Evolutionary conservation across 176 grass and related monocot species (phyloP).

Genomic region (Oryza glaberrima): DNA sequence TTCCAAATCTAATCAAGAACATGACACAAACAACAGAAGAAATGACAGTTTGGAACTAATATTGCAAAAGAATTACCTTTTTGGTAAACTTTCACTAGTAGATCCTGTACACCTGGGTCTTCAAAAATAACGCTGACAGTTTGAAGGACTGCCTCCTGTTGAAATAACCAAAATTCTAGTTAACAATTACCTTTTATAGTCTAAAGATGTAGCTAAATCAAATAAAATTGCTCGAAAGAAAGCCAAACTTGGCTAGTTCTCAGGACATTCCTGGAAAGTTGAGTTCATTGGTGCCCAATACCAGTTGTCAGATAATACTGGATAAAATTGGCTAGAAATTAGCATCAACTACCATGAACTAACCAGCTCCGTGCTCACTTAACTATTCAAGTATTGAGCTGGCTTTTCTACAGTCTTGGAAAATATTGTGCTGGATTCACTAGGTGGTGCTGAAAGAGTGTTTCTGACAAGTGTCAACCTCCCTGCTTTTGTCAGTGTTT

Average conservation of each 20-base stretch:
- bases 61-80: slow-evolving; percentile 69
- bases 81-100: slow-evolving; percentile 90
- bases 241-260: slow-evolving; percentile 4
- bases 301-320: slow-evolving; percentile 2
- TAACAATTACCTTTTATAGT: slow-evolving; percentile 15
- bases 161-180: slow-evolving; percentile 37
- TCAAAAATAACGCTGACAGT: slow-evolving; percentile 94
- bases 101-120: slow-evolving; percentile 95
- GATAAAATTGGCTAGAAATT: slow-evolving; percentile 25
- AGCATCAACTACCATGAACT: slow-evolving; percentile 22
- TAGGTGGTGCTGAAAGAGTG: neutral
- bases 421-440: neutral
- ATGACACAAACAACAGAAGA: neutral
- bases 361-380: slow-evolving; percentile 18
- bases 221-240: slow-evolving; percentile 35
- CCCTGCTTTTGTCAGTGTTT: neutral
- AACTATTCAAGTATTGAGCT: slow-evolving; percentile 30
- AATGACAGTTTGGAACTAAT: slow-evolving; percentile 13
- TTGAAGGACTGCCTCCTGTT: slow-evolving; percentile 88
- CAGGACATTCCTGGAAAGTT: neutral
- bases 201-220: slow-evolving; percentile 13
- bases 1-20: slow-evolving; percentile 27
- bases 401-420: slow-evolving; percentile 9
- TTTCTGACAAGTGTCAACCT: slow-evolving; percentile 29
- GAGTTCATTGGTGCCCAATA: neutral